Conservation (phyloP, 148 eudicot genomes). For the Cornus controversa region DNA sequence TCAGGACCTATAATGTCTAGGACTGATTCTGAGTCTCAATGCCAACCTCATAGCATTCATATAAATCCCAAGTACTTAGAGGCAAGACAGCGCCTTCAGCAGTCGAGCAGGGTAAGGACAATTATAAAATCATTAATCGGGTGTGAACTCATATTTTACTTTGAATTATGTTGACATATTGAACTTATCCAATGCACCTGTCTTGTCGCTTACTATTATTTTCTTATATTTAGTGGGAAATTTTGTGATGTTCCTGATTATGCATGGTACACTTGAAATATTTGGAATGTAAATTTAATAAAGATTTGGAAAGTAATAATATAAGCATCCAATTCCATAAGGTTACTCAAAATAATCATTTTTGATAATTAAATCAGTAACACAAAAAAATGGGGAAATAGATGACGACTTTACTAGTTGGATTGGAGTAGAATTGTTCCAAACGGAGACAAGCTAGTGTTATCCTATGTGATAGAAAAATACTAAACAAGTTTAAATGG, state of each 20-base stretch:
- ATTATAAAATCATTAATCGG: neutral
- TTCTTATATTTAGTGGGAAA: neutral
- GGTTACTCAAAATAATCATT: no score
- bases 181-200: neutral
- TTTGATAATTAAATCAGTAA: no score
- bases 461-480: no score
- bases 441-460: no score
- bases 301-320: no score
- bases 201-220: neutral
- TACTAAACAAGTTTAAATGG: no score
- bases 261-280: neutral
- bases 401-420: no score
- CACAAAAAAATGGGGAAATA: no score
- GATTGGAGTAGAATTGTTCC: no score
- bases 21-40: constrained; percentile 66
- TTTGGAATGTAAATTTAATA: no score
- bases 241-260: neutral
- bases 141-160: neutral
- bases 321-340: no score
- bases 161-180: neutral
- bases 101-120: constrained; percentile 64
- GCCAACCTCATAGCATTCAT: constrained; percentile 82
- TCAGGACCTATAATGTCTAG: constrained; percentile 55
- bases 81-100: constrained; percentile 88
- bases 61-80: constrained; percentile 94